phyloP scores from a whole-genome alignment of 2,329 filamentous ascomycete species.

The Ophiostoma sp. region DNA sequence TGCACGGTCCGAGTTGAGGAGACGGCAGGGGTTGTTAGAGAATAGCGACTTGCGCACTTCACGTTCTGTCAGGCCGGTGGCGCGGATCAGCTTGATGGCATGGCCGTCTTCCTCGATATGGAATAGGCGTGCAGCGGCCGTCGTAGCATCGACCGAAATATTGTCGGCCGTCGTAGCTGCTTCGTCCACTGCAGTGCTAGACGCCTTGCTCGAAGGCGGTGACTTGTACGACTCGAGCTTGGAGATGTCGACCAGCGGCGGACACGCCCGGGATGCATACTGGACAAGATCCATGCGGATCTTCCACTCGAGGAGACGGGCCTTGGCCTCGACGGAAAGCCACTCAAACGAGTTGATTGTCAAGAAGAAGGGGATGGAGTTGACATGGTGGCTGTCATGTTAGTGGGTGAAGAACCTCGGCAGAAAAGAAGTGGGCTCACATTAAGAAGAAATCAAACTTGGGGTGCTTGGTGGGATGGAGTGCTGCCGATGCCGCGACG shows the following conservation, averaged over 20 bases:
- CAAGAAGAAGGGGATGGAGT: slow-evolving; percentile 70
- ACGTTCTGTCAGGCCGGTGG: slow-evolving; percentile 61
- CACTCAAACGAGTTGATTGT: slow-evolving; percentile 62
- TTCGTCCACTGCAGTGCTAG: not conserved
- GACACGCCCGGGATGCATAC: slow-evolving; percentile 69
- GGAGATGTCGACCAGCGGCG: slow-evolving; percentile 54
- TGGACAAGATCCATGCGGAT: slow-evolving; percentile 71
- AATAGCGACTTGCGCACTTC: slow-evolving; percentile 42
- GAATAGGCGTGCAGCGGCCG: slow-evolving; percentile 51
- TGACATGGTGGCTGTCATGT: slow-evolving; percentile 69
- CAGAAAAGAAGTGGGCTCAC: slow-evolving; percentile 38
- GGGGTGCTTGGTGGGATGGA: slow-evolving; percentile 62
- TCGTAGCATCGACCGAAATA: slow-evolving; percentile 48
- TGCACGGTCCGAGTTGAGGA: slow-evolving; percentile 54
- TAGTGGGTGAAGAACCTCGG: not conserved
- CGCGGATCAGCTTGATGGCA: slow-evolving; percentile 70
- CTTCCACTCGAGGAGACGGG: slow-evolving; percentile 78
- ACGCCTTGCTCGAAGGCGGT: not conserved
- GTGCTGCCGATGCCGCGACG: slow-evolving; percentile 55
- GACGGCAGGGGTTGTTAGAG: slow-evolving; percentile 49
- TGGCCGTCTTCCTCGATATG: slow-evolving; percentile 74
- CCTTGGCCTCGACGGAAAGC: slow-evolving; percentile 61
- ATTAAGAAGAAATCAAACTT: slow-evolving; percentile 81
- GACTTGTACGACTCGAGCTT: slow-evolving; percentile 12
- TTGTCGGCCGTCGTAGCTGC: slow-evolving; percentile 33